A percentile compares a stretch with the other conserved stretches of the same genome.
These are phyloP conservation scores for Chaetomiaceae sp. DNA, from an alignment of 2,329 filamentous ascomycete species.

Conservation along the genomic window DNA sequence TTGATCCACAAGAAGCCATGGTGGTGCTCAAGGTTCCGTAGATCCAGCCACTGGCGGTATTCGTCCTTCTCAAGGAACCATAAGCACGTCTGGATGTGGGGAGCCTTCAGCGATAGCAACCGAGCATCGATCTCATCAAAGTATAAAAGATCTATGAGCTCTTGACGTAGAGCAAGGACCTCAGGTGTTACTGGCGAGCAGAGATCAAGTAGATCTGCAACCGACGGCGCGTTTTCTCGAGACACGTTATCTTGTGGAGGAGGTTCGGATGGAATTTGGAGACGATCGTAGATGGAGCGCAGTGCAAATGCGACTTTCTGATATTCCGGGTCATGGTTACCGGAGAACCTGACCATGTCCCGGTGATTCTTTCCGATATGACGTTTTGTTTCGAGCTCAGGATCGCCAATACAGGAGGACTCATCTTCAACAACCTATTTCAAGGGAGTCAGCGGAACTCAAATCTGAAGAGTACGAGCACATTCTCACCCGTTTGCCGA, in stretches of 20 bases:
- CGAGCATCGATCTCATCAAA: slow-evolving; percentile 20
- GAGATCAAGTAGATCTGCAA: no score
- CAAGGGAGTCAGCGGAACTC: slow-evolving; percentile 1
- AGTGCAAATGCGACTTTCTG: slow-evolving; percentile 27
- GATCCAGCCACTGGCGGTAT: slow-evolving; percentile 16
- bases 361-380: slow-evolving; percentile 30
- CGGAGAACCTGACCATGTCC: slow-evolving; percentile 30
- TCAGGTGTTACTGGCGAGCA: no score
- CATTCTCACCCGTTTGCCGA: no score
- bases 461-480: no score
- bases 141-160: slow-evolving; percentile 7
- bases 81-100: slow-evolving; percentile 16
- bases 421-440: slow-evolving; percentile 30
- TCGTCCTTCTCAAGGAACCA: slow-evolving; percentile 22
- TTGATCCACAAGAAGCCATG: slow-evolving; percentile 40
- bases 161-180: no score
- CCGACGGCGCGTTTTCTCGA: no score
- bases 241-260: no score
- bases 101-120: slow-evolving; percentile 9
- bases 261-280: neutral
- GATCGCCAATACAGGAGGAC: slow-evolving; percentile 29
- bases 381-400: slow-evolving; percentile 26
- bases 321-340: slow-evolving; percentile 26
- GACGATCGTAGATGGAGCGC: slow-evolving; percentile 10
- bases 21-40: slow-evolving; percentile 4